Evolutionary conservation across 495 filamentous ascomycete genomes (phyloP).

Genomic region (Pseudotulostoma volvatum): DNA sequence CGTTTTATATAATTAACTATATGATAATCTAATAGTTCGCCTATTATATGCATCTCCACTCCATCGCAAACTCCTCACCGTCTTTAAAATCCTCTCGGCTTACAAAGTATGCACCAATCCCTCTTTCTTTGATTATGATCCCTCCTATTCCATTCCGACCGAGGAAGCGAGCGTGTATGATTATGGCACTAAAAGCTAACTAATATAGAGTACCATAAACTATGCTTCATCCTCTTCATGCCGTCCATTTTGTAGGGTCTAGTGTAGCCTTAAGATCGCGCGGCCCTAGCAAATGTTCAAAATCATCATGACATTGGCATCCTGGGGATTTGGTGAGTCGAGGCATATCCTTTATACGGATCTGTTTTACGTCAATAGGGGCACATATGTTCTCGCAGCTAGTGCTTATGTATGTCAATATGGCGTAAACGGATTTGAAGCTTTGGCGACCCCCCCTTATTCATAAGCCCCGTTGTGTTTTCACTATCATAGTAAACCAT

Average conservation of each 20-base stretch:
- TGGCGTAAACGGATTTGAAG: not conserved
- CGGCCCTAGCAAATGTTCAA: not conserved
- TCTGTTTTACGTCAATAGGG: not conserved
- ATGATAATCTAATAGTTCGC: no score
- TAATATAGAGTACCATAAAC: no score
- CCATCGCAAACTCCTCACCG: no score
- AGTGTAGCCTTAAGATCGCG: not conserved
- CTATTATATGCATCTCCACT: no score
- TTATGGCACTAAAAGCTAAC: no score
- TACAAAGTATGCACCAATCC: no score
- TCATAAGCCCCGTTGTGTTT: not conserved
- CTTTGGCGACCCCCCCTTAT: not conserved
- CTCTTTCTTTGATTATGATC: no score
- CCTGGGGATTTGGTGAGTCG: not conserved
- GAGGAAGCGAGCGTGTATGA: no score
- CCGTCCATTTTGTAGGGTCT: not conserved
- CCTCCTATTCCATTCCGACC: no score
- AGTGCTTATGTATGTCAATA: not conserved
- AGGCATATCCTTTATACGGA: not conserved
- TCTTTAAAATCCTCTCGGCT: no score
- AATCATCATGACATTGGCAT: not conserved
- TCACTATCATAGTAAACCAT: not conserved
- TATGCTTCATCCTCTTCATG: no score
- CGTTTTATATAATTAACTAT: no score
- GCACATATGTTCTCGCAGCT: not conserved